Evolutionary conservation across 768 basidiomycete genomes (phyloP).

Genomic region (Termitomyces sp.): DNA sequence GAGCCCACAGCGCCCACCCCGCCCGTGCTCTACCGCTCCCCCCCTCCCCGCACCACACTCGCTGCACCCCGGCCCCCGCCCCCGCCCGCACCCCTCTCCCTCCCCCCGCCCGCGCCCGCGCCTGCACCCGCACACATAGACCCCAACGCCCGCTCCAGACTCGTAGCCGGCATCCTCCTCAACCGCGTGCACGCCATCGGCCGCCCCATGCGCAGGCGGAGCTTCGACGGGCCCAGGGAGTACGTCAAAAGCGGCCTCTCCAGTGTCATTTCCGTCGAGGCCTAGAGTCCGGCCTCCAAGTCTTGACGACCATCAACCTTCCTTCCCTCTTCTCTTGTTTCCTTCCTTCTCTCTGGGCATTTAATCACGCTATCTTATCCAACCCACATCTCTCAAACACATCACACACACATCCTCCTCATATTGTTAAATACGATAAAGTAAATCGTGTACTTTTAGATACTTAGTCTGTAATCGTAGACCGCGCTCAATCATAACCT

Average conservation of each 20-base stretch:
- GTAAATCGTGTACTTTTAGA: neutral
- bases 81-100: neutral
- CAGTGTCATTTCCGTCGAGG: slow-evolving; percentile 42
- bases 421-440: neutral
- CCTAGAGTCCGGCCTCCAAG: slow-evolving; percentile 4
- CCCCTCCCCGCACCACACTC: neutral
- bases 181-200: slow-evolving; percentile 47
- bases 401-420: neutral
- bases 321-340: neutral
- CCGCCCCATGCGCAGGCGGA: slow-evolving; percentile 43
- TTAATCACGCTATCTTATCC: neutral
- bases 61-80: neutral
- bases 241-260: slow-evolving; percentile 53
- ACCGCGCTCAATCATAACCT: neutral
- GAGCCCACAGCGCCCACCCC: neutral
- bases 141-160: slow-evolving; percentile 32
- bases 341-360: neutral
- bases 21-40: neutral
- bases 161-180: slow-evolving; percentile 55
- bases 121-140: slow-evolving; percentile 4
- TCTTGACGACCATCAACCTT: neutral
- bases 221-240: slow-evolving; percentile 23
- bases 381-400: neutral
- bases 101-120: neutral
- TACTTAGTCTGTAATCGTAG: neutral